Conservation (phyloP, 78 protist genomes). For the Dictyostelium firmibasis region DNA sequence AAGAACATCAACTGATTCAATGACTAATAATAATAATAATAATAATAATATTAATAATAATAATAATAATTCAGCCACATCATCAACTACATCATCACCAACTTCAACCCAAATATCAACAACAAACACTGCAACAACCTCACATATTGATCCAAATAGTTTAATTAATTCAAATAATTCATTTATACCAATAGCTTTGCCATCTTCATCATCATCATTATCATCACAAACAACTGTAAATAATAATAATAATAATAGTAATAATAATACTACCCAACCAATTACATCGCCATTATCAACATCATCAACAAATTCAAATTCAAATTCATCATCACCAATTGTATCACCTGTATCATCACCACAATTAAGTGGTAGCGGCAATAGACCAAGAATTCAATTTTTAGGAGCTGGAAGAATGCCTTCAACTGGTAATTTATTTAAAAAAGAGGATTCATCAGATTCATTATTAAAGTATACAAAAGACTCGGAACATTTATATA, state of each 20-base stretch:
- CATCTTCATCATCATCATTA: too few species aligned
- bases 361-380: not conserved
- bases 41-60: too few species aligned
- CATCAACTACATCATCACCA: not conserved
- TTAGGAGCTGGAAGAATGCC: not conserved
- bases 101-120: not conserved
- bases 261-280: not conserved
- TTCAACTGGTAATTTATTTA: constrained; percentile 9
- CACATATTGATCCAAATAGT: not conserved
- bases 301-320: not conserved
- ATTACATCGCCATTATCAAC: not conserved
- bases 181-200: not conserved
- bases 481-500: not conserved
- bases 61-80: not conserved
- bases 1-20: not conserved
- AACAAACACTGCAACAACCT: not conserved
- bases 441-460: not conserved
- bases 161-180: not conserved
- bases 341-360: not conserved
- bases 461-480: not conserved
- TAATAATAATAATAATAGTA: not conserved
- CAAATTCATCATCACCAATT: not conserved
- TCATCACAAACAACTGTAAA: not conserved
- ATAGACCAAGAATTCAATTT: constrained; percentile 3
- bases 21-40: not conserved